Base-by-base conservation (phyloP, 768 basidiomycete genomes). In the Flagelloscypha sp. region DNA sequence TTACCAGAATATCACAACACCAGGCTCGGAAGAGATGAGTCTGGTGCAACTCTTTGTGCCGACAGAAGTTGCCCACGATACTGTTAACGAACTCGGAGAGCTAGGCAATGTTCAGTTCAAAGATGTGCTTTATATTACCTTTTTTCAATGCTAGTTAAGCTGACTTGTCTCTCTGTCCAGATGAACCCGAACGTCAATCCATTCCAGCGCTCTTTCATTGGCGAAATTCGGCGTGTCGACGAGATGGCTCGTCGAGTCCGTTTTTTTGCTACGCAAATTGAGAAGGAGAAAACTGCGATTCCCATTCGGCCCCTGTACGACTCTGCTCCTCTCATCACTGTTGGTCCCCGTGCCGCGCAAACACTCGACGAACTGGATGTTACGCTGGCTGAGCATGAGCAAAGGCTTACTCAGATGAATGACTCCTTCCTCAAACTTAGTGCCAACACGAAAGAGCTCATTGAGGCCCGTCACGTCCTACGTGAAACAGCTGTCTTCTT, bases 21-120 rank as follows among this genome's bases (percentile, higher is more conserved):
- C 35, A 95, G 92, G 87, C 39, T 97, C 93, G 72, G 93, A 95
- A 66, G 74, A 79, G 68, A 97, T 97, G 93, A 94, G 90, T 70
- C 68, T 93, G 63, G 85, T 94, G 44, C 90, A 97, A 70, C 79
- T 99, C 51, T 93, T 90, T 55, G 84, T 97, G 48, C 95, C 94
- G 28, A 84, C 86, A 24, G 95, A 99, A 70, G 89, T 94, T 42
- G 89, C 93, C 19, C 95, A 99, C 58, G 90, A 97, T 54, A 88
- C 94, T 30, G 88, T 97, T 42, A 80, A 84, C 35, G 90, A 94
- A 56, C 77, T 99, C 12, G 95, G 89, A 47, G 90, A 95, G 59
- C 77, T 97, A 28, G 90, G 93, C 30, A 74, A 94, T 59, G 84
- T 98, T 18, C 90, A 98, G 56, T 95, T 98, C 63, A 94, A 93